Conservation (phyloP, 2,329 filamentous ascomycete genomes). For the Cladophialophora yegresii region DNA sequence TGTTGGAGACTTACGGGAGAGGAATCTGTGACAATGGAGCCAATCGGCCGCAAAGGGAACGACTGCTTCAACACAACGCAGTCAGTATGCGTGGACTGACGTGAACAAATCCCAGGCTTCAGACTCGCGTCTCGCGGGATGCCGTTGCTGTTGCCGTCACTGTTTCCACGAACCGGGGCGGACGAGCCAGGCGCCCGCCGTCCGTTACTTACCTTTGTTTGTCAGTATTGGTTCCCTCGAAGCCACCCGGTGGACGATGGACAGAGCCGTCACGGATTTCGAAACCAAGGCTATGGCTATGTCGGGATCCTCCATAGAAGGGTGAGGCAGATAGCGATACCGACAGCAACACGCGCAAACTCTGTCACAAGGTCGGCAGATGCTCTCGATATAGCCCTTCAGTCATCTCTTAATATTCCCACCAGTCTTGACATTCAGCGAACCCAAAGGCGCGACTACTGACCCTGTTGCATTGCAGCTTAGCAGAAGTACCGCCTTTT, state of each 20-base stretch:
- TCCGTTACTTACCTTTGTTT: background rate
- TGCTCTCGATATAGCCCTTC: background rate
- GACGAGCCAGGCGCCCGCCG: background rate
- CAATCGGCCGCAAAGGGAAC: slow-evolving; percentile 10
- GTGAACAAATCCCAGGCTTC: background rate
- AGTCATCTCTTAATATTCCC: background rate
- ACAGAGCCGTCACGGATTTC: background rate
- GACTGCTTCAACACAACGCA: slow-evolving; percentile 4
- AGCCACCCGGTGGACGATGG: background rate
- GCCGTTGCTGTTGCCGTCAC: background rate
- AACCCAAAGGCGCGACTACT: background rate
- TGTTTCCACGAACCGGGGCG: background rate
- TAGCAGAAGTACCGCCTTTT: background rate
- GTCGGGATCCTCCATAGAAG: background rate
- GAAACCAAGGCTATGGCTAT: background rate
- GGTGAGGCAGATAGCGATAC: background rate
- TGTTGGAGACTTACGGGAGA: slow-evolving; percentile 14
- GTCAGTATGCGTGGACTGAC: background rate
- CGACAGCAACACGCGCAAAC: background rate
- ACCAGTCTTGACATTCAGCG: background rate
- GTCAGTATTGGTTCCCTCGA: background rate
- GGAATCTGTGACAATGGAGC: slow-evolving; percentile 13
- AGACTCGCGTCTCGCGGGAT: background rate
- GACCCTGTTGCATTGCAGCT: too few species aligned
- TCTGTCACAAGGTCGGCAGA: background rate